These are phyloP conservation scores for Euphrasia confusa DNA, from an alignment of 257 asterid genomes.

Conservation along the genomic window DNA sequence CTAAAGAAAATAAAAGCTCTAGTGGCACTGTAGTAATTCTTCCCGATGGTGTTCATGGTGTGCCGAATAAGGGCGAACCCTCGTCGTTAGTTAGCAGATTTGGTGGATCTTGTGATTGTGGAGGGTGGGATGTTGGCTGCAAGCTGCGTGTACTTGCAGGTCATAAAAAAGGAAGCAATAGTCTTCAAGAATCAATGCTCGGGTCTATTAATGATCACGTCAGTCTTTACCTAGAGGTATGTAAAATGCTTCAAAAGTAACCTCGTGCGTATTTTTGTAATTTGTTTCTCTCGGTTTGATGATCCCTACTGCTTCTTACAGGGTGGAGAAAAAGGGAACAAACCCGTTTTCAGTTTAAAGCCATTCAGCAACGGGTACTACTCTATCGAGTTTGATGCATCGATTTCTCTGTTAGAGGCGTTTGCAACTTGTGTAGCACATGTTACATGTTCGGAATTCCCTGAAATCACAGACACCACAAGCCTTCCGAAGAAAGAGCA, in stretches of 20 bases:
- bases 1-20: constrained; percentile 23
- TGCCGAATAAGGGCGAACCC: constrained; percentile 62
- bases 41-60: constrained; percentile 71
- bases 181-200: constrained; percentile 20
- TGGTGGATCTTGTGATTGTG: constrained; percentile 90
- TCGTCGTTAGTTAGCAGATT: constrained; percentile 70
- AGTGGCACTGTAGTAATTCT: constrained; percentile 50
- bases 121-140: constrained; percentile 99
- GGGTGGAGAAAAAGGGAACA: constrained; percentile 48
- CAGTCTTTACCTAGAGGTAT: constrained; percentile 66
- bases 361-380: constrained; percentile 54
- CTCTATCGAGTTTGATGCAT: constrained; percentile 56
- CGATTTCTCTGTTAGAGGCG: constrained; percentile 66
- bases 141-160: constrained; percentile 62
- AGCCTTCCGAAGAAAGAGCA: constrained; percentile 24
- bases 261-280: background rate
- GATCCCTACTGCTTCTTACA: constrained; percentile 23
- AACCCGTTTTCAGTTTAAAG: constrained; percentile 61
- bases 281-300: background rate
- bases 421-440: constrained; percentile 73
- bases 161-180: constrained; percentile 18
- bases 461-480: constrained; percentile 36
- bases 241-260: background rate
- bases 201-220: constrained; percentile 32
- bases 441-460: constrained; percentile 44